Evolutionary conservation across 2,329 filamentous ascomycete species (phyloP), one percentile per base, ranked within the genome.

Genomic region (Colletotrichum sublineola): DNA sequence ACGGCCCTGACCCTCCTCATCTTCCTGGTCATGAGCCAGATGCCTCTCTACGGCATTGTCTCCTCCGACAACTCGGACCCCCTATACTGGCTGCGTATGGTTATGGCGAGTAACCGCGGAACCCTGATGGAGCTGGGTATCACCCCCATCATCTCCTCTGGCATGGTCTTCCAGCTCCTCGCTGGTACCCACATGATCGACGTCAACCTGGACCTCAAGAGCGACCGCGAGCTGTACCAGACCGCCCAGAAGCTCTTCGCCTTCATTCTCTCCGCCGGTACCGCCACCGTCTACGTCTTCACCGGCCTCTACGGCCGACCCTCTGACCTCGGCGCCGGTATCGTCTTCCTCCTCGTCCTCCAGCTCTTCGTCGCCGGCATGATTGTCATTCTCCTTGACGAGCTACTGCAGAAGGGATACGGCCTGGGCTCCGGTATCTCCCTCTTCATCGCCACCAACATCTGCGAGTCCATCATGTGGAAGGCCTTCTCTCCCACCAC

Each of bases 401-500:
- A 99, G 90, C 92, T 99, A 73, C 93, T 99, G 79, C 97, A 99
- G 88, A 99, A 99, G 91, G 96, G 96, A 77, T 99, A 99, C 81
- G 96, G 96, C 85, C 93, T 99, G 76, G 96, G 96, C 85, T 97
- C 94, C 82, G 96, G 96, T 86, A 99, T 99, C 83, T 98, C 96
- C 60, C 93, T 99, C 76, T 99, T 99, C 90, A 99, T 99, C 82
- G 96, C 96, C 77, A 99, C 96, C 88, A 98, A 98, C 90, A 98
- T 99, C 81, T 99, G 96, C 94, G 96, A 99, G 89, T 98, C 96
- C 70, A 99, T 99, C 84, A 93, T 99, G 87, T 99, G 96, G 96
- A 98, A 98, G 90, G 96, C 97, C 64, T 98, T 99, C 89, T 98
- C 96, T 65, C 97, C 97, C 69, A 98, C 95, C 73, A 98, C 96